phyloP scores from a whole-genome alignment of 805 yeast genomes.

The Saturnispora zaruensis region DNA sequence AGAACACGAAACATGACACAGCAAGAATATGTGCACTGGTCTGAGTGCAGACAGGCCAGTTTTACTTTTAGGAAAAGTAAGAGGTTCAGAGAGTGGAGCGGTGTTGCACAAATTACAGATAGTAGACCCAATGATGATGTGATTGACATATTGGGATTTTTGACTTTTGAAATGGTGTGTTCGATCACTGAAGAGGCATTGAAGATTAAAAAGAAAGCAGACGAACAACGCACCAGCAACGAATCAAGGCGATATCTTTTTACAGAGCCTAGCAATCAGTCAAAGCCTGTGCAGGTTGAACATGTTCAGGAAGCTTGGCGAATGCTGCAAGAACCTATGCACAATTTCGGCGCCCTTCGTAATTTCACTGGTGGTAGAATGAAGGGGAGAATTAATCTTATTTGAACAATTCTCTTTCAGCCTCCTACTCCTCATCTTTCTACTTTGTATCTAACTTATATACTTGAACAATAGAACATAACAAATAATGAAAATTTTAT shows the following conservation, averaged over 20 bases:
- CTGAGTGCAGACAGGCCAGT: constrained; percentile 95
- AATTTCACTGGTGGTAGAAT: constrained; percentile 67
- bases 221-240: constrained; percentile 19
- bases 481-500: neutral
- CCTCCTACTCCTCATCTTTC: neutral
- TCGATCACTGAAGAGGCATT: constrained; percentile 88
- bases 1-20: constrained; percentile 89
- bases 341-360: constrained; percentile 54
- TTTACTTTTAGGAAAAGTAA: constrained; percentile 93
- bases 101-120: constrained; percentile 73
- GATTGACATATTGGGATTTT: constrained; percentile 86
- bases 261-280: constrained; percentile 82
- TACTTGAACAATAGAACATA: neutral
- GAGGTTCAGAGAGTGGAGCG: constrained; percentile 95
- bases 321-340: constrained; percentile 50
- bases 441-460: neutral
- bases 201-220: constrained; percentile 56
- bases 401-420: constrained; percentile 16
- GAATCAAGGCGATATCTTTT: constrained; percentile 55
- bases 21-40: constrained; percentile 98
- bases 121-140: constrained; percentile 94
- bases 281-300: constrained; percentile 65
- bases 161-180: constrained; percentile 95
- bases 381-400: constrained; percentile 42
- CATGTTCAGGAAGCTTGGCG: constrained; percentile 91